Evolutionary conservation across 2,329 filamentous ascomycete species (phyloP), one percentile per base, ranked within the genome.

Genomic region (Fusarium aywerte): DNA sequence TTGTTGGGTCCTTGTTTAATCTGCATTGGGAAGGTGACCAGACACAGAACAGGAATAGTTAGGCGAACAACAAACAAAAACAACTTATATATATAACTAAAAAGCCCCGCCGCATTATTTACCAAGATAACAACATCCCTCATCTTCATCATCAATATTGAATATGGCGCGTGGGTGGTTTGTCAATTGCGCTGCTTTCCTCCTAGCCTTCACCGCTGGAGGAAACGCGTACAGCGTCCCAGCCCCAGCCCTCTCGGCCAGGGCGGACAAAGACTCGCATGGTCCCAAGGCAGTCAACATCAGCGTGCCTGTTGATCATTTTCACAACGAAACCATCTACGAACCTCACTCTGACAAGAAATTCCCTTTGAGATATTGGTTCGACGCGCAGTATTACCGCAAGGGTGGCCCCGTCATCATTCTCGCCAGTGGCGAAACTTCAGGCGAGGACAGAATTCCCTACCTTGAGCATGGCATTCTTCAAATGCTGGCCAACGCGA

Each of bases 371-470:
- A 87, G 92, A 12, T 97, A 96, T 80, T 96, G 90, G 90, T 93
- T 95, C 70, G 92, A 96, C 73, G 87, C 89, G 1, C 85, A 85
- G 42, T 85, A 91, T 79, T 96, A 96, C 79, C 84, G 89, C 74
- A 80, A 85, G 0, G 93, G 93, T 13, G 93, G 93, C 0, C 93
- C 93, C 0, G 90, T 97, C 45, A 91, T 97, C 56, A 85, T 96
- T 7, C 83, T 96, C 6, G 85, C 89, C 36, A 85, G 85, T 6
- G 93, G 92, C 27, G 92, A 96, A 80, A 90, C 88, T 1, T 80
- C 80, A 60, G 91, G 84, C 10, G 79, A 76, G n/a, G 86, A 76
- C 31, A 84, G 92, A 15, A 80, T 96, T 18, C 84, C 85, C 0
- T 95, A 86, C 73, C 79, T 97, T 11, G 87, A 93, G 68, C 92